A percentile compares a stretch with the other conserved stretches of the same genome.
Conservation (phyloP, 1,284 basidiomycete species). For the Hemileia vastatrix region DNA sequence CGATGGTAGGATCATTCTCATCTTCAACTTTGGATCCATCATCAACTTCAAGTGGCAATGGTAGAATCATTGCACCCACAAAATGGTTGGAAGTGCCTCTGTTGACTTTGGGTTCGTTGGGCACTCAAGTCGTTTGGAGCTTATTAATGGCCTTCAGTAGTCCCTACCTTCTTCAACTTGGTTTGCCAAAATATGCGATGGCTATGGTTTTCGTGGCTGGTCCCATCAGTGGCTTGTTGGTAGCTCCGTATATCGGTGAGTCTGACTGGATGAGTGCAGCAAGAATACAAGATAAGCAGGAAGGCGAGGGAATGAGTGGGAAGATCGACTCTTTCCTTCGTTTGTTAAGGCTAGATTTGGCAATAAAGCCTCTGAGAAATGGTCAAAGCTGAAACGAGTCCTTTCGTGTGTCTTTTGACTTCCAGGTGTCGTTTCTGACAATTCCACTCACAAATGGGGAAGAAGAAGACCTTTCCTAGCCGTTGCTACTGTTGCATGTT, state of each 20-base stretch:
- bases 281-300: conserved; percentile 8
- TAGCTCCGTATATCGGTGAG: conserved; percentile 36
- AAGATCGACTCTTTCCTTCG: too few species aligned
- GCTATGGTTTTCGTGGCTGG: conserved; percentile 38
- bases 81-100: conserved; percentile 26
- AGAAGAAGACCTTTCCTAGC: too few species aligned
- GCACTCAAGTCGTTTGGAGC: conserved; percentile 39
- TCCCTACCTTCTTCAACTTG: conserved; percentile 36
- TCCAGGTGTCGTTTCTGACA: too few species aligned
- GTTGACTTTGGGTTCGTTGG: conserved; percentile 34
- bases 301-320: neutral
- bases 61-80: neutral
- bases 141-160: conserved; percentile 40
- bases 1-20: neutral
- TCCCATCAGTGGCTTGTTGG: conserved; percentile 37
- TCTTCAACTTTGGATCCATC: neutral
- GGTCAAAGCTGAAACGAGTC: too few species aligned
- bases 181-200: conserved; percentile 34
- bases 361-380: too few species aligned
- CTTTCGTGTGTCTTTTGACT: too few species aligned
- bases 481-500: too few species aligned
- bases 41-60: too few species aligned
- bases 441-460: too few species aligned
- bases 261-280: too few species aligned
- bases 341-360: too few species aligned